Base-by-base conservation (phyloP, 345 rosid species). In the Eucalyptus virginea region DNA sequence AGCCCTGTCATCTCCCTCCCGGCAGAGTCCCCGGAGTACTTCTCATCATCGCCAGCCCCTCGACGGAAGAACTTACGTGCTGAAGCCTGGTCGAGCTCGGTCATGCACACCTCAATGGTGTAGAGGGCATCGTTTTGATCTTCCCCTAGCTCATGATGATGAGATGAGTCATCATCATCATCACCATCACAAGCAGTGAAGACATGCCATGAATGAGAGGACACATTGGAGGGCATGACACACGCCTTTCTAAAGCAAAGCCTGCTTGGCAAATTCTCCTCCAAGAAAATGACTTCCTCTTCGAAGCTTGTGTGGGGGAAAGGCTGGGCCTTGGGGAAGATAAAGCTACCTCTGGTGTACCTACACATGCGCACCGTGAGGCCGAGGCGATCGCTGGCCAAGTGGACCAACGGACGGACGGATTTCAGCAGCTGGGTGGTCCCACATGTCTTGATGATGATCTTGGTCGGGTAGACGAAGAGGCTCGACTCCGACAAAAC, bases 361-460 rank as follows among this genome's bases (percentile, higher is more conserved):
- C 95, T 89, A 83, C 99, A 96, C 28, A 92, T 90, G 90, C 93
- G 93, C 65, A 96, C 86, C 15, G 93, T 89, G 91, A 96, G 99
- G 90, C 93, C 94, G 17, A 96, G 95, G 87, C 92, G 47, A 77
- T 77, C 90, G 87, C 88, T 89, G 4, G 99, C 97, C n/a, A 93
- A 90, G 88, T 90, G 90, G 80, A 96, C 87, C 92, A 97, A 93
- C 21, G 99, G 99, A 89, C 94, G 96, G 95, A 97, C 92, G 83
- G 99, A 95, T 95, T 97, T 95, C 89, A 97, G 96, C 50, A 97
- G 96, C 89, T 95, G 96, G 44, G 99, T 97, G 58, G 99, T 97
- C 91, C 99, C 99, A 89, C 99, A 97, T 30, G 99, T 96, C 91
- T 97, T 96, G 95, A 97, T 97, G 91, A 97, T 95, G 92, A 97